Evolutionary conservation across 2,329 filamentous ascomycete species (phyloP).

Genomic region (Bimuria novae-zelandiae): DNA sequence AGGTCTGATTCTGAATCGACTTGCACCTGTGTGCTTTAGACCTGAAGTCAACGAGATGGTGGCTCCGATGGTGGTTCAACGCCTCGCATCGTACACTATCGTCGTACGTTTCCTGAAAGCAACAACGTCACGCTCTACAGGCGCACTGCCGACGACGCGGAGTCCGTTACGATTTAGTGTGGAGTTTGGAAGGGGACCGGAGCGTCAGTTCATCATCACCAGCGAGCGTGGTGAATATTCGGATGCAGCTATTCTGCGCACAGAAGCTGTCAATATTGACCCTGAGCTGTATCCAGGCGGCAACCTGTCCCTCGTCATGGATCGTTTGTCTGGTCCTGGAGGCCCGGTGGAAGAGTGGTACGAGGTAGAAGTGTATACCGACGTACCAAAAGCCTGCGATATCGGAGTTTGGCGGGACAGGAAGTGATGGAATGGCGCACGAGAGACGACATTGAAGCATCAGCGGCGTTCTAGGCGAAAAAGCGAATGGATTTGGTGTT

Average conservation of each 20-base stretch:
- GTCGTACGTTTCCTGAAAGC: conserved; percentile 53
- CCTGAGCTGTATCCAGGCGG: conserved; percentile 61
- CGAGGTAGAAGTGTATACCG: conserved; percentile 53
- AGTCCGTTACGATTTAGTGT: conserved; percentile 71
- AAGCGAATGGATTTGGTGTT: not conserved
- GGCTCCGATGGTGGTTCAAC: conserved; percentile 54
- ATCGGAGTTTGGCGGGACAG: conserved; percentile 53
- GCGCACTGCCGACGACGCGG: conserved; percentile 36
- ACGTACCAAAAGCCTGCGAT: conserved; percentile 50
- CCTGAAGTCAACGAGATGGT: conserved; percentile 58
- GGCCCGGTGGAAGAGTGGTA: conserved; percentile 56
- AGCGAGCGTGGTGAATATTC: conserved; percentile 76
- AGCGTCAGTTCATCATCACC: conserved; percentile 66
- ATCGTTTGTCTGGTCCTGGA: conserved; percentile 69
- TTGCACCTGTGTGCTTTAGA: conserved; percentile 59
- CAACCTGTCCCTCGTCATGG: conserved; percentile 79
- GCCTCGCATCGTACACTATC: conserved; percentile 67
- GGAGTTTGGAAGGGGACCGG: conserved; percentile 72
- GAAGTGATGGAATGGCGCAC: conserved; percentile 47
- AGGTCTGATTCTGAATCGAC: conserved; percentile 68
- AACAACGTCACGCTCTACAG: conserved; percentile 31
- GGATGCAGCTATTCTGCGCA: conserved; percentile 69
- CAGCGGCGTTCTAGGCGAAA: not conserved
- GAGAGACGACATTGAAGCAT: conserved; percentile 8
- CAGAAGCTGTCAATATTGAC: conserved; percentile 74